A percentile compares a stretch with the other conserved stretches of the same genome.
These are phyloP conservation scores for Agroathelia rolfsii DNA, from an alignment of 1,284 basidiomycete genomes.

Conservation along the genomic window DNA sequence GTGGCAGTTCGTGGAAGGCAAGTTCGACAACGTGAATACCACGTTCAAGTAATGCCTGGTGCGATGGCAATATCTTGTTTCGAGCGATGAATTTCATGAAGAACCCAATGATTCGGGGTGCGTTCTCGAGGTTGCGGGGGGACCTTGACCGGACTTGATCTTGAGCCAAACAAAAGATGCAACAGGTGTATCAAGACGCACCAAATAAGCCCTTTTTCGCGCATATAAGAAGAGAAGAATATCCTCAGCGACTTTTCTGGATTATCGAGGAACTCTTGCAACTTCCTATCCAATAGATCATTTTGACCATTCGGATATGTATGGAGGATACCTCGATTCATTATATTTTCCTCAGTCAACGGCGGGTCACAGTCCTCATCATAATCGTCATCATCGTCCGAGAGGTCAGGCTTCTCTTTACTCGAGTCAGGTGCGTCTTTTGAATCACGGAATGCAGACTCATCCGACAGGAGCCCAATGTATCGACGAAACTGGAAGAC, in stretches of 20 bases:
- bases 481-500: slow-evolving; percentile 43
- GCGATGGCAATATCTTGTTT: slow-evolving; percentile 40
- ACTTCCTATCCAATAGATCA: slow-evolving; percentile 30
- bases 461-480: slow-evolving; percentile 38
- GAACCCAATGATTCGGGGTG: slow-evolving; percentile 48
- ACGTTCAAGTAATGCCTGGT: slow-evolving; percentile 25
- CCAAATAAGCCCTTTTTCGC: slow-evolving; percentile 55
- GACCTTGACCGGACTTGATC: slow-evolving; percentile 21
- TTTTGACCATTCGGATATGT: slow-evolving; percentile 9
- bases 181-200: slow-evolving; percentile 18
- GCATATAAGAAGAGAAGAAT: slow-evolving; percentile 58
- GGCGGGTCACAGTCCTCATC: slow-evolving; percentile 8
- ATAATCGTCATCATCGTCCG: slow-evolving; percentile 17
- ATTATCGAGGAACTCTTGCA: slow-evolving; percentile 44
- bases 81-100: slow-evolving; percentile 55
- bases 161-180: slow-evolving; percentile 2
- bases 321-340: slow-evolving; percentile 4
- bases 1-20: slow-evolving; percentile 48
- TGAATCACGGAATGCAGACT: slow-evolving; percentile 25
- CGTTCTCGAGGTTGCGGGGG: slow-evolving; percentile 30
- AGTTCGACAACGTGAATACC: slow-evolving; percentile 35
- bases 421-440: slow-evolving; percentile 14
- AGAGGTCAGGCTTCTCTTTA: slow-evolving; percentile 16
- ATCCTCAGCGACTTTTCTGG: slow-evolving; percentile 42
- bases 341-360: slow-evolving; percentile 2